Evolutionary conservation across 2,329 filamentous ascomycete species (phyloP).

Genomic region (Eutypella sp.): DNA sequence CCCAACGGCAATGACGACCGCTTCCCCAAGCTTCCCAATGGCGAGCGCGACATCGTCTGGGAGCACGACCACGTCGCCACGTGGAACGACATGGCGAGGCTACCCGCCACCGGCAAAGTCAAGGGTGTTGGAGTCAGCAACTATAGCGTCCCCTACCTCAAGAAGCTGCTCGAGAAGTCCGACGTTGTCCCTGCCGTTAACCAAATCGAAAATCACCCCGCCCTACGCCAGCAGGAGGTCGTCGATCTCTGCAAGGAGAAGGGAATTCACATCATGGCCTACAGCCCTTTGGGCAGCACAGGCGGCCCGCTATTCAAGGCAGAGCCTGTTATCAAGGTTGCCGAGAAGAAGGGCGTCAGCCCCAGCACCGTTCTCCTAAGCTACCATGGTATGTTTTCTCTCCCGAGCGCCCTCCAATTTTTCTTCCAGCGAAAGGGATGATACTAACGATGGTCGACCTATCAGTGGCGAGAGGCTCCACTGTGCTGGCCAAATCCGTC

Average conservation of each 20-base stretch:
- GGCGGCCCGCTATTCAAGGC: conserved; percentile 60
- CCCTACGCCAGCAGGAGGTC: conserved; percentile 66
- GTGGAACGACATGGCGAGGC: conserved; percentile 71
- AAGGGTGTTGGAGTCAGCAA: conserved; percentile 53
- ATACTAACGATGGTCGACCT: conserved; percentile 2
- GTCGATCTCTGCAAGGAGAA: conserved; percentile 63
- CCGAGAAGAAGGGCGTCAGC: conserved; percentile 57
- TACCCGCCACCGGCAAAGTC: conserved; percentile 55
- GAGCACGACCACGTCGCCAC: conserved; percentile 68
- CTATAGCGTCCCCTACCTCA: conserved; percentile 52
- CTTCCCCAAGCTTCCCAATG: conserved; percentile 71
- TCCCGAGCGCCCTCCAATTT: not conserved
- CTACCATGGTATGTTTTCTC: conserved; percentile 58
- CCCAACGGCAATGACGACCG: conserved; percentile 67
- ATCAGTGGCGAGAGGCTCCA: conserved; percentile 61
- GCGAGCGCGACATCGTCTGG: conserved; percentile 66
- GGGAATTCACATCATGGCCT: conserved; percentile 68
- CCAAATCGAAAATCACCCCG: conserved; percentile 71
- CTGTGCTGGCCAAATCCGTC: conserved; percentile 70
- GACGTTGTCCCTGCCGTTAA: conserved; percentile 60
- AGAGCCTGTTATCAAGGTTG: conserved; percentile 57
- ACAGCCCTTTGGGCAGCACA: conserved; percentile 62
- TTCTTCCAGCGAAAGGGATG: not conserved
- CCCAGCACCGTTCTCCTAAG: conserved; percentile 63
- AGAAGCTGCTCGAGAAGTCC: conserved; percentile 46